phyloP scores from a whole-genome alignment of 2,329 filamentous ascomycete genomes.

The Ophiocordyceps sinensis region DNA sequence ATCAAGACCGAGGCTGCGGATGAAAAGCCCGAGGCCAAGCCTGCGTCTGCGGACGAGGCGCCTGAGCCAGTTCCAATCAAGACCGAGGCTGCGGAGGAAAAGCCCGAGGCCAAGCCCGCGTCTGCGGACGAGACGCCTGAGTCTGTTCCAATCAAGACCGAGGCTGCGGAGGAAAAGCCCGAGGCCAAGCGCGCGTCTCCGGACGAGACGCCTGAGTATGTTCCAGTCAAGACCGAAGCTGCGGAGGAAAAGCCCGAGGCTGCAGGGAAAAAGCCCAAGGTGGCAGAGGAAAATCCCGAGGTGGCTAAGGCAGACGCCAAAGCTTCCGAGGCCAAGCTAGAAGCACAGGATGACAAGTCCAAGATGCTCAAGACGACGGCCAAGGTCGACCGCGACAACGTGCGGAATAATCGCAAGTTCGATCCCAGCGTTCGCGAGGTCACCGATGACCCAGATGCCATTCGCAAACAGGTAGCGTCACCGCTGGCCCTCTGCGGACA shows the following conservation, averaged over 20 bases:
- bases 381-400: constrained; percentile 22
- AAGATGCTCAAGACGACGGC: constrained; percentile 31
- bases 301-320: constrained; percentile 2
- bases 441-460: constrained; percentile 63
- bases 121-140: neutral
- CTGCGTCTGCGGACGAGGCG: neutral
- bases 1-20: neutral
- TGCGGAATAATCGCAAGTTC: constrained; percentile 50
- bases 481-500: neutral
- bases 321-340: constrained; percentile 1
- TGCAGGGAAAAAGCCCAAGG: neutral
- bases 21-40: constrained; percentile 8
- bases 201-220: neutral
- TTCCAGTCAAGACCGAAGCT: neutral
- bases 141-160: neutral
- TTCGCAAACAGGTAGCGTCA: constrained; percentile 60
- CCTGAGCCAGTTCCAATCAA: neutral
- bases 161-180: constrained; percentile 1
- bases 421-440: constrained; percentile 53
- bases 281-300: no score
- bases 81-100: neutral
- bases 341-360: constrained; percentile 5
- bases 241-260: constrained; percentile 1
- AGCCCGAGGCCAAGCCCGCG: constrained; percentile 8
- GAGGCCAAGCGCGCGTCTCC: constrained; percentile 7